phyloP scores from a whole-genome alignment of 768 basidiomycete genomes.

The Trametes sanguinea region DNA sequence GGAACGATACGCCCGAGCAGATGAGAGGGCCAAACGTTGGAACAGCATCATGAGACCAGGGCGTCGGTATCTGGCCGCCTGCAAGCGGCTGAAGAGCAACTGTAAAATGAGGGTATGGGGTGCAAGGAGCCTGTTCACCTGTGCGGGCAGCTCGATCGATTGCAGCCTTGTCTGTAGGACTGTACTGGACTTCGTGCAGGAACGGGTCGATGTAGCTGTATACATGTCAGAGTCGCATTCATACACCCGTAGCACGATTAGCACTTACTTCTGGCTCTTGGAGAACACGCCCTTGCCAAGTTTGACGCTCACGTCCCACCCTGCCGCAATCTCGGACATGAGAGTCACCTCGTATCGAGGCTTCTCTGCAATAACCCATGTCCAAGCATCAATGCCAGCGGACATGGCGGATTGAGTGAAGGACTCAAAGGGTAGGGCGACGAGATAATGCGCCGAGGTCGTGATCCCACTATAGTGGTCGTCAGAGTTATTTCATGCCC shows the following conservation, averaged over 20 bases:
- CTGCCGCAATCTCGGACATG: slow-evolving; percentile 82
- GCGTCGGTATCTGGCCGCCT: slow-evolving; percentile 88
- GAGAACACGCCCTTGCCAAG: slow-evolving; percentile 85
- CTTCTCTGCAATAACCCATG: slow-evolving; percentile 90
- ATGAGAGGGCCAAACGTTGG: slow-evolving; percentile 82
- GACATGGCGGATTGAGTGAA: slow-evolving; percentile 86
- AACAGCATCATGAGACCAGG: slow-evolving; percentile 84
- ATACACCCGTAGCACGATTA: background rate
- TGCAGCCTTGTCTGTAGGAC: slow-evolving; percentile 83
- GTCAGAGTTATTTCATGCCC: background rate
- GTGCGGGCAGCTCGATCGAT: slow-evolving; percentile 72
- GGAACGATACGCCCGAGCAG: slow-evolving; percentile 62
- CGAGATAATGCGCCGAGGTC: slow-evolving; percentile 85
- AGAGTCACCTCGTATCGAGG: slow-evolving; percentile 79
- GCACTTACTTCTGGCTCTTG: slow-evolving; percentile 69
- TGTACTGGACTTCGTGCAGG: slow-evolving; percentile 80
- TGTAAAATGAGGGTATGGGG: slow-evolving; percentile 86
- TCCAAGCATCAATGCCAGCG: slow-evolving; percentile 93
- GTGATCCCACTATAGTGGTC: slow-evolving; percentile 67
- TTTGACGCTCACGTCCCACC: slow-evolving; percentile 84
- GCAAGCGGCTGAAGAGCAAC: slow-evolving; percentile 88
- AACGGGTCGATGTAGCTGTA: slow-evolving; percentile 87
- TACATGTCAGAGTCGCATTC: slow-evolving; percentile 11
- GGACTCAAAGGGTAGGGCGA: slow-evolving; percentile 84
- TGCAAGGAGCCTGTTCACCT: slow-evolving; percentile 72